These are phyloP conservation scores for Pholiota adiposa DNA, from an alignment of 1,284 basidiomycete species.

Conservation along the genomic window DNA sequence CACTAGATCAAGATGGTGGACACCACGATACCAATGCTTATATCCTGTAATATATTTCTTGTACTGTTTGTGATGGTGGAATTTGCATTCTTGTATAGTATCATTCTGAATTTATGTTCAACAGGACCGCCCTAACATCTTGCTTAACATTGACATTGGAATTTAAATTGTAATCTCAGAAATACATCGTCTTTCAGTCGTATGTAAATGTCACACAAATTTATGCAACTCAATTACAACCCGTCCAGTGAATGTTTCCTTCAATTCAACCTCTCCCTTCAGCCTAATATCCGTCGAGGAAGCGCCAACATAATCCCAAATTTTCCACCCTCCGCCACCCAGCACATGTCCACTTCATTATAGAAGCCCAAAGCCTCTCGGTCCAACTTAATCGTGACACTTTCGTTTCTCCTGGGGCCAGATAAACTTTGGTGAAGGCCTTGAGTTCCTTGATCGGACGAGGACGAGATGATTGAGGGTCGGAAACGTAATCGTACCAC, in stretches of 20 bases:
- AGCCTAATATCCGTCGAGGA: conserved; percentile 42
- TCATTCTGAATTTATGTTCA: too few species aligned
- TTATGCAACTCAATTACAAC: conserved; percentile 27
- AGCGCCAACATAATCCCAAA: conserved; percentile 45
- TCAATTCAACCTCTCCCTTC: conserved; percentile 35
- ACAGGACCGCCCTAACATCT: too few species aligned
- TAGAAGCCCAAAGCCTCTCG: conserved; percentile 50
- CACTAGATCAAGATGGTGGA: conserved; percentile 2
- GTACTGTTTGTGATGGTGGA: too few species aligned
- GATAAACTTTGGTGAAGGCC: conserved; percentile 48
- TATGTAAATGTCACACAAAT: too few species aligned
- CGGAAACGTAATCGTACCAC: conserved; percentile 49
- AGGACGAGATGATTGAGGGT: conserved; percentile 38
- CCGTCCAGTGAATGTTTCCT: conserved; percentile 43
- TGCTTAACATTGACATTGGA: too few species aligned
- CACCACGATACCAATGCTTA: background rate
- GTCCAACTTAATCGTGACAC: conserved; percentile 39
- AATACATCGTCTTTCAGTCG: too few species aligned
- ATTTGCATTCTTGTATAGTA: too few species aligned
- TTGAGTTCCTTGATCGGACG: conserved; percentile 47
- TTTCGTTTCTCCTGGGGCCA: conserved; percentile 45
- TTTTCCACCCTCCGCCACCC: conserved; percentile 48
- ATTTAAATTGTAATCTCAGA: too few species aligned
- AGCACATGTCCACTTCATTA: conserved; percentile 40
- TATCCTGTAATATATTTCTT: too few species aligned